phyloP scores from a whole-genome alignment of 192 early-diverging fungal species.

The Martensiomyces pterosporus region DNA sequence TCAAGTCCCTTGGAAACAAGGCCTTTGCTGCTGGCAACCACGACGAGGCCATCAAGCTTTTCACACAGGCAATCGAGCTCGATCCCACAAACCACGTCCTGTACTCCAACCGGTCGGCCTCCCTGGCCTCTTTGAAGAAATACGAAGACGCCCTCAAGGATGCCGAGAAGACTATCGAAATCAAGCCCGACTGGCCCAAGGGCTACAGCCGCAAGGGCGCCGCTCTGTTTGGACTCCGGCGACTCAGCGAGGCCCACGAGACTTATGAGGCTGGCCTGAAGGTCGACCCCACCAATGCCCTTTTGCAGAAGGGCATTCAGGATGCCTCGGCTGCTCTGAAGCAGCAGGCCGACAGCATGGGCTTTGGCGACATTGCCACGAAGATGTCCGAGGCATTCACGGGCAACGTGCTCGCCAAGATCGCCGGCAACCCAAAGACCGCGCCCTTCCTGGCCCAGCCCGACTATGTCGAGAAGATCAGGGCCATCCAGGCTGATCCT shows the following conservation, averaged over 20 bases:
- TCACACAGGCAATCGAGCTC: conserved; percentile 80
- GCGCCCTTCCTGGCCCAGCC: conserved; percentile 68
- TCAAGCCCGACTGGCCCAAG: conserved; percentile 86
- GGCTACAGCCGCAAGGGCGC: conserved; percentile 89
- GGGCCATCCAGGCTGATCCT: conserved; percentile 72
- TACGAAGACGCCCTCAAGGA: conserved; percentile 76
- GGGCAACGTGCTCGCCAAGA: conserved; percentile 73
- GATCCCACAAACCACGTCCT: conserved; percentile 88
- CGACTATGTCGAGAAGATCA: conserved; percentile 69
- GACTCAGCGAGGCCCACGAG: conserved; percentile 67
- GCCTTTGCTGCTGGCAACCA: conserved; percentile 78
- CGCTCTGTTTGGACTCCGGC: conserved; percentile 72
- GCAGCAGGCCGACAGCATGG: conserved; percentile 21
- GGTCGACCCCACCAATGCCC: conserved; percentile 73
- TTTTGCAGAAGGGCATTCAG: conserved; percentile 67
- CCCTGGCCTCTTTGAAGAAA: conserved; percentile 72
- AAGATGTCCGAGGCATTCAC: conserved; percentile 53
- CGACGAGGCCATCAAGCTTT: conserved; percentile 69
- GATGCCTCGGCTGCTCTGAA: conserved; percentile 67
- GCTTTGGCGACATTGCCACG: conserved; percentile 27
- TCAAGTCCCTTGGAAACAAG: conserved; percentile 78
- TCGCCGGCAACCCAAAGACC: conserved; percentile 78
- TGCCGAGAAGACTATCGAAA: conserved; percentile 77
- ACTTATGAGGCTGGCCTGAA: conserved; percentile 75
- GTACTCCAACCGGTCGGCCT: conserved; percentile 89